Percentiles rank a stretch among this genome's conserved stretches.
phyloP scores from a whole-genome alignment of 164 flowering plant species.

The Chloranthus sessilifolius region DNA sequence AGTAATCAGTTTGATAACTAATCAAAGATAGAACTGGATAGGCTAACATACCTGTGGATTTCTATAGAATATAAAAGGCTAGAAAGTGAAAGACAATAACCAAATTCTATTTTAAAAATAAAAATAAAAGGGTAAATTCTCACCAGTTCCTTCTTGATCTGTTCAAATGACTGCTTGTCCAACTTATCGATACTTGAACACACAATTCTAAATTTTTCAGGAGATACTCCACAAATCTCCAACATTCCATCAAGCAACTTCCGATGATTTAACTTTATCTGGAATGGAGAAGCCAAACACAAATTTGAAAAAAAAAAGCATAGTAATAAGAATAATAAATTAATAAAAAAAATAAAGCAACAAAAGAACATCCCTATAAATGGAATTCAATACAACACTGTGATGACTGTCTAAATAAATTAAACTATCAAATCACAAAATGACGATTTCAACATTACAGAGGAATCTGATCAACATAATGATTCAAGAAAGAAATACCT shows the following conservation, averaged over 20 bases:
- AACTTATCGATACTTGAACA: constrained; percentile 97
- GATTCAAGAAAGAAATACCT: constrained; percentile 42
- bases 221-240: constrained; percentile 93
- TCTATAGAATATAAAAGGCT: too few relatives aligned
- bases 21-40: too few relatives aligned
- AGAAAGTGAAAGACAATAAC: too few relatives aligned
- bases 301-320: too few relatives aligned
- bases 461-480: background rate
- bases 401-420: too few relatives aligned
- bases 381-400: too few relatives aligned
- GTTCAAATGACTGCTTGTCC: constrained; percentile 84
- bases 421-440: too few relatives aligned
- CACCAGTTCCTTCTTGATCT: constrained; percentile 87
- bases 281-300: constrained; percentile 12
- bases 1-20: too few relatives aligned
- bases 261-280: constrained; percentile 91
- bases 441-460: too few relatives aligned
- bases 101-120: too few relatives aligned
- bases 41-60: too few relatives aligned
- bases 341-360: background rate
- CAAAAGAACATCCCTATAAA: too few relatives aligned
- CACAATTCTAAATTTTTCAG: constrained; percentile 86
- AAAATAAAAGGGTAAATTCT: constrained; percentile 2
- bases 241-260: constrained; percentile 90
- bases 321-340: background rate